phyloP scores from a whole-genome alignment of 2,329 filamentous ascomycete species.

The Nemania sp. region DNA sequence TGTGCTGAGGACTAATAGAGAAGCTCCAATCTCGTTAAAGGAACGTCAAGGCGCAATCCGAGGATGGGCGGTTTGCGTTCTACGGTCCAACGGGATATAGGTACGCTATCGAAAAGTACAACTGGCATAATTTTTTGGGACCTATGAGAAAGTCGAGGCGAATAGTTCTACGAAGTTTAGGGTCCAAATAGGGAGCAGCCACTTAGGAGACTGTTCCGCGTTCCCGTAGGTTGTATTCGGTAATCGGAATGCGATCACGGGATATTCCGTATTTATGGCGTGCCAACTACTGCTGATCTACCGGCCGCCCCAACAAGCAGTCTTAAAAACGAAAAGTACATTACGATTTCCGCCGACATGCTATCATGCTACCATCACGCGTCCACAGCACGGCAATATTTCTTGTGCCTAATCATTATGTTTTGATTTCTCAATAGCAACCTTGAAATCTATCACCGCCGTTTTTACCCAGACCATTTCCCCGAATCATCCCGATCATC shows the following conservation, averaged over 20 bases:
- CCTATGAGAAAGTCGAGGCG: not conserved
- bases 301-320: not conserved
- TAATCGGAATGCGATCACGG: slow-evolving; percentile 20
- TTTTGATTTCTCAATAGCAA: slow-evolving; percentile 41
- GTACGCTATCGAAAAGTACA: not conserved
- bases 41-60: not conserved
- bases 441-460: slow-evolving; percentile 44
- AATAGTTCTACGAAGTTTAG: not conserved
- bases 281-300: slow-evolving; percentile 2
- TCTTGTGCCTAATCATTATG: slow-evolving; percentile 32
- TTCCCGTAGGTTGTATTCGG: slow-evolving; percentile 14
- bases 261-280: slow-evolving; percentile 22
- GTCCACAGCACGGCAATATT: slow-evolving; percentile 17
- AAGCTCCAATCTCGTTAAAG: not conserved
- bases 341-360: slow-evolving; percentile 24
- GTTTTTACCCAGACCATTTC: slow-evolving; percentile 47
- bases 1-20: slow-evolving; percentile 3
- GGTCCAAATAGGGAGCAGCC: not conserved
- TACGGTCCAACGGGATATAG: not conserved
- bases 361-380: slow-evolving; percentile 11
- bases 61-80: not conserved
- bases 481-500: slow-evolving; percentile 46
- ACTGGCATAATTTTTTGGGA: not conserved
- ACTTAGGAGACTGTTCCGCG: not conserved
- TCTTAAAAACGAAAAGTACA: not conserved